Percentiles rank a stretch among this genome's conserved stretches.
Evolutionary conservation across 345 rosid genomes (phyloP).

Genomic region (Zanthoxylum bungeanum): DNA sequence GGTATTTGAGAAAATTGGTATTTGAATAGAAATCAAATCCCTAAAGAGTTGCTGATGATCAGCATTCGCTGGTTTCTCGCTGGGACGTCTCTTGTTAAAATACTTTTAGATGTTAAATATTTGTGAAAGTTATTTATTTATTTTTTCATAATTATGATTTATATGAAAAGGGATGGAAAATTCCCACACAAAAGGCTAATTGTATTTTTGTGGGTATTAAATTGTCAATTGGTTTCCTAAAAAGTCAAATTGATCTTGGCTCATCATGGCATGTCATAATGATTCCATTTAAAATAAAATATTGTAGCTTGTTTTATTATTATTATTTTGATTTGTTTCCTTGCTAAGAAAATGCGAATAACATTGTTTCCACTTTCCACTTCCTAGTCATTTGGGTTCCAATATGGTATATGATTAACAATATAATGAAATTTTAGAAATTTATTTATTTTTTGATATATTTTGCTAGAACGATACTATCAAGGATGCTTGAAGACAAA

Average conservation of each 20-base stretch:
- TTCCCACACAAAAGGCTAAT: not conserved
- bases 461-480: not conserved
- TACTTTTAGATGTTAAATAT: not conserved
- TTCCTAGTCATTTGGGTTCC: not conserved
- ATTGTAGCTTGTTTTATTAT: not conserved
- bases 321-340: not conserved
- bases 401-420: not conserved
- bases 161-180: not conserved
- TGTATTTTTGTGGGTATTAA: not conserved
- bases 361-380: not conserved
- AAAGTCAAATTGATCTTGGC: too few species aligned
- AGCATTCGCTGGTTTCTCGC: not conserved
- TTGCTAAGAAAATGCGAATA: not conserved
- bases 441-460: not conserved
- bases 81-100: not conserved
- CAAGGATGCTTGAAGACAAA: not conserved
- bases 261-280: not conserved
- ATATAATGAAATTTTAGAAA: not conserved
- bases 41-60: not conserved
- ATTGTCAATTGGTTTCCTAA: not conserved
- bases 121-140: not conserved
- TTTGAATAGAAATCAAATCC: not conserved
- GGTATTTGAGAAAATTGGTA: not conserved
- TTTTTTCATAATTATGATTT: not conserved
- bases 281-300: not conserved